Evolutionary conservation across 345 rosid species (phyloP).

Genomic region (Camelina hispida): DNA sequence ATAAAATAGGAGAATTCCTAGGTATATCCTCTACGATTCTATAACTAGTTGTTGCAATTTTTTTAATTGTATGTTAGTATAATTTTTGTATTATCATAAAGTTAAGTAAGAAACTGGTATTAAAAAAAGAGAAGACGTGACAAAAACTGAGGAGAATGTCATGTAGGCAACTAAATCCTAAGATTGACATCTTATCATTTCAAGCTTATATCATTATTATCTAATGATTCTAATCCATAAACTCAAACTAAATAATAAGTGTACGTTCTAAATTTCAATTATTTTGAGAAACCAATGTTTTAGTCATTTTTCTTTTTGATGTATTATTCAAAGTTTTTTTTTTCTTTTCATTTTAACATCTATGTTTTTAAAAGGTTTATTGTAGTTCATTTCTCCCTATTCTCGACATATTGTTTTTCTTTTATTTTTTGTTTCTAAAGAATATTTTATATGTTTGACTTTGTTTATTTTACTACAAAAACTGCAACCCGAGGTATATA

Average conservation of each 20-base stretch:
- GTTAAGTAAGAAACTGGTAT: not conserved
- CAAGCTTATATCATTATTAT: conserved; percentile 7
- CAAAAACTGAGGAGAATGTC: conserved; percentile 25
- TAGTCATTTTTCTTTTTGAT: not conserved
- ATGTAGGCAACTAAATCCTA: conserved; percentile 40
- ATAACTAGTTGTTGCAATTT: not conserved
- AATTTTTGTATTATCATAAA: not conserved
- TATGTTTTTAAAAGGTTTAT: not conserved
- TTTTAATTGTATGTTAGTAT: not conserved
- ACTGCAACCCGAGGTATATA: conserved; percentile 32
- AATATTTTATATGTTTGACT: conserved; percentile 35
- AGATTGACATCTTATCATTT: conserved; percentile 17
- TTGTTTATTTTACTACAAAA: conserved; percentile 15
- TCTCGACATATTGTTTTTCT: not conserved
- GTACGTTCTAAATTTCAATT: not conserved
- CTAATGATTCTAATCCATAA: not conserved
- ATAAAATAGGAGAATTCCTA: not conserved
- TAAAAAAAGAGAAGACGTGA: conserved; percentile 28
- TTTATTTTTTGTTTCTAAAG: not conserved
- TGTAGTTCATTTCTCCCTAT: not conserved
- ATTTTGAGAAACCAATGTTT: not conserved
- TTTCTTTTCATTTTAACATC: no score
- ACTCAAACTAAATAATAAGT: not conserved
- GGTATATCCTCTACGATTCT: conserved; percentile 34
- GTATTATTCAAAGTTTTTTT: no score